Evolutionary conservation across 257 asterid species (phyloP), one percentile per base, ranked within the genome.

Genomic region (Knoxia roxburghii): DNA sequence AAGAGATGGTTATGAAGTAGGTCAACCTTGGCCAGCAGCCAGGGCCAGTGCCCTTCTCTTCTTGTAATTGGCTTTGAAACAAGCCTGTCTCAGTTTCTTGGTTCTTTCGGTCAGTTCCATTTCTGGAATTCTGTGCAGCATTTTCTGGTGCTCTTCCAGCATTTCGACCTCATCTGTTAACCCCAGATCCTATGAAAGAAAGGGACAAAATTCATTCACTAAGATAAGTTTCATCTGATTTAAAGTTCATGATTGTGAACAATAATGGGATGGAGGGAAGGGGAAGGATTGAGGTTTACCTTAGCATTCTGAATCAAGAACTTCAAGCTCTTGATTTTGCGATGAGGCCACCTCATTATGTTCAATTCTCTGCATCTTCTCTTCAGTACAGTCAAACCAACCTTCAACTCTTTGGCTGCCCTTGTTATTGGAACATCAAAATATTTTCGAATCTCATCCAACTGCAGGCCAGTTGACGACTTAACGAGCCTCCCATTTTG

Each of bases 11-110:
- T 60, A 33, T 54, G 4, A 6, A 6, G 65, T 59, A 24, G 21
- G 37, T n/a, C 9, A 6, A 52, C 20, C 2, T 20, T 39, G 43
- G 45, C 41, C 52, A 24, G 67, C 67, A 43, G 68, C 57, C 37
- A 45, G 41, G 27, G 64, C 29, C 32, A 74, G 65, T 2, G 93
- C 76, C 68, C 86, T 89, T 84, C 96, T 87, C 85, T 79, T 92
- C 76, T 92, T 92, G 84, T 89, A 89, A 63, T 86, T 92, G 51
- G 96, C 98, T 80, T 92, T 89, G 87, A 92, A 92, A 63, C 96
- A 92, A 24, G 96, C 89, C 77, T 92, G 96, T 41, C 98, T 76
- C 65, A 92, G 64, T 64, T 75, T 91, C 88, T 89, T 92, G 0
- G 96, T 87, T 65, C 86, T 86, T 49, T 87, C 96, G 51, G 83